phyloP scores from a whole-genome alignment of 495 filamentous ascomycete species.

The Astrothelium macrocarpum region DNA sequence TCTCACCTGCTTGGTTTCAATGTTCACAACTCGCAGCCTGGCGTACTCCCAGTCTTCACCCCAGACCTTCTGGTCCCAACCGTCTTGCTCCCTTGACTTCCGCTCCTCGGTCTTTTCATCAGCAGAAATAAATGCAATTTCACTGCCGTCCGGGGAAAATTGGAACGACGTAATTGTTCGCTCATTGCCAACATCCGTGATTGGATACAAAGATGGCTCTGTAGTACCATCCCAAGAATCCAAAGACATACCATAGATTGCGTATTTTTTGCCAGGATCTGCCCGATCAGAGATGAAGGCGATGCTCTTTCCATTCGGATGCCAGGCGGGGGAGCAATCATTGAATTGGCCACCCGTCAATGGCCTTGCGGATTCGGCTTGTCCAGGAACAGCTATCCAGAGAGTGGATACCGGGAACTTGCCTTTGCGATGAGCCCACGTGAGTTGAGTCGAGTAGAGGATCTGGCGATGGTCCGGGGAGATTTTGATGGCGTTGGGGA shows the following conservation, averaged over 20 bases:
- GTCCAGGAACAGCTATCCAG: slow-evolving; percentile 20
- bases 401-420: slow-evolving; percentile 14
- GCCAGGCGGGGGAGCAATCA: slow-evolving; percentile 18
- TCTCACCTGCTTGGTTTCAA: slow-evolving; percentile 10
- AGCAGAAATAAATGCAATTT: slow-evolving; percentile 24
- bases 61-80: slow-evolving; percentile 53
- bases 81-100: slow-evolving; percentile 13
- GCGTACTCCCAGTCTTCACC: slow-evolving; percentile 15
- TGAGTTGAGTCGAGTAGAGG: slow-evolving; percentile 17
- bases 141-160: slow-evolving; percentile 19
- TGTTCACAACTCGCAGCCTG: slow-evolving; percentile 14
- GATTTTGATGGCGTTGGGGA: slow-evolving; percentile 16
- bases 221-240: slow-evolving; percentile 6
- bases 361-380: slow-evolving; percentile 18
- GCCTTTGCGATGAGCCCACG: slow-evolving; percentile 8
- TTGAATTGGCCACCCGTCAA: slow-evolving; percentile 20
- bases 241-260: slow-evolving; percentile 25
- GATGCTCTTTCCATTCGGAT: slow-evolving; percentile 15
- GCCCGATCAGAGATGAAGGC: slow-evolving; percentile 26
- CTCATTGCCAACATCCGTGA: slow-evolving; percentile 17
- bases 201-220: slow-evolving; percentile 15
- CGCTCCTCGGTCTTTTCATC: slow-evolving; percentile 21
- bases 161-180: slow-evolving; percentile 13
- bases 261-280: slow-evolving; percentile 16
- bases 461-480: slow-evolving; percentile 20